These are phyloP conservation scores for Tripterygium wilfordii DNA, from an alignment of 177 flowering plant genomes.

Conservation along the genomic window DNA sequence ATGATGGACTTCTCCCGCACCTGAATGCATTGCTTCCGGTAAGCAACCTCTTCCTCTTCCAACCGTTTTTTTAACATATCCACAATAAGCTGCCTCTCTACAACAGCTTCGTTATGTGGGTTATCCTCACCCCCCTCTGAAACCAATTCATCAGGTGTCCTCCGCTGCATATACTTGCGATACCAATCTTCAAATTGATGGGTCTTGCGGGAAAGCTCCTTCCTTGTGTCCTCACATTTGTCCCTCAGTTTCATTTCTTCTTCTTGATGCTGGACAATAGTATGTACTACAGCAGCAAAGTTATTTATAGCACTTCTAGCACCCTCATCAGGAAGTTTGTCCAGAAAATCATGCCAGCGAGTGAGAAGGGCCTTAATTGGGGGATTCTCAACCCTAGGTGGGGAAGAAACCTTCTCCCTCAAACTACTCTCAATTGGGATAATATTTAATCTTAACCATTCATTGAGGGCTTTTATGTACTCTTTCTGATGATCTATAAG, in stretches of 20 bases:
- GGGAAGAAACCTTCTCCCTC: conserved; percentile 43
- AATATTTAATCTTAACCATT: conserved; percentile 40
- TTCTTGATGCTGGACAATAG: conserved; percentile 32
- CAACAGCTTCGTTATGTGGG: conserved; percentile 9
- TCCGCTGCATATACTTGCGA: conserved; percentile 22
- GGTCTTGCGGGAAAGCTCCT: conserved; percentile 26
- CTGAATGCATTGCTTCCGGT: conserved; percentile 25
- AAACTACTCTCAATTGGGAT: conserved; percentile 44
- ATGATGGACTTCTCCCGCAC: conserved; percentile 41
- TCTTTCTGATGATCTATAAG: conserved; percentile 30
- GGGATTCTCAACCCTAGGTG: conserved; percentile 27
- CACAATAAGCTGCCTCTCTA: conserved; percentile 18
- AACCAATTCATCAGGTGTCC: conserved; percentile 21
- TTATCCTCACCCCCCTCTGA: conserved; percentile 14
- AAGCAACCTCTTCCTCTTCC: conserved; percentile 37
- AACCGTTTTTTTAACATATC: conserved; percentile 24
- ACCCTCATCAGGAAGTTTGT: conserved; percentile 31
- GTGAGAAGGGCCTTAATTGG: conserved; percentile 30
- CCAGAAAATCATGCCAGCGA: conserved; percentile 33
- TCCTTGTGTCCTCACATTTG: conserved; percentile 35
- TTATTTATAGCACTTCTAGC: conserved; percentile 28
- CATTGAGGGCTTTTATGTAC: conserved; percentile 31
- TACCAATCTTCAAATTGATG: conserved; percentile 38
- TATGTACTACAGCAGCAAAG: conserved; percentile 31
- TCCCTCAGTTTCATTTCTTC: conserved; percentile 31